Percentiles rank a stretch among this genome's conserved stretches.
Conservation (phyloP, 2,329 filamentous ascomycete species). For the Penicillium concentricum region DNA sequence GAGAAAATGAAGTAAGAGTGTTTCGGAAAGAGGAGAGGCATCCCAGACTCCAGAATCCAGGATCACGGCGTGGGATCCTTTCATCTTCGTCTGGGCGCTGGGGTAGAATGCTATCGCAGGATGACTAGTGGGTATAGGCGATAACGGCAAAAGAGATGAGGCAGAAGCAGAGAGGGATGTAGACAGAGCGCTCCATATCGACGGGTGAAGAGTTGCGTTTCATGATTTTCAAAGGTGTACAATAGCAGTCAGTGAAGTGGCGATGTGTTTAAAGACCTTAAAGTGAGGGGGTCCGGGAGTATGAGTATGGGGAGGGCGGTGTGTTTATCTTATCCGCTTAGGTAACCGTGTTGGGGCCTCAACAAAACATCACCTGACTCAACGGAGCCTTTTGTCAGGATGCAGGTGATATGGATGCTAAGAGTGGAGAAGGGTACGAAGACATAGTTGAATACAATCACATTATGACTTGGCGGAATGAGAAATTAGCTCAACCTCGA, state of each 20-base stretch:
- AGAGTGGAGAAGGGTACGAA: not conserved
- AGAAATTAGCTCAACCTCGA: not conserved
- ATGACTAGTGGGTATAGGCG: slow-evolving; percentile 32
- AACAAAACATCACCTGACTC: slow-evolving; percentile 13
- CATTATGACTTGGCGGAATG: not conserved
- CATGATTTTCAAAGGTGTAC: slow-evolving; percentile 1
- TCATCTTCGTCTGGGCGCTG: not conserved
- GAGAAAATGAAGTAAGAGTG: not conserved
- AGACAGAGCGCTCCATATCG: slow-evolving; percentile 37
- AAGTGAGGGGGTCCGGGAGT: slow-evolving; percentile 2
- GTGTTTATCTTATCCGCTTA: slow-evolving; percentile 5
- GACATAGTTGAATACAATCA: not conserved
- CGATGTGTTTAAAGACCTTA: not conserved
- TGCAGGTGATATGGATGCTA: slow-evolving; percentile 19
- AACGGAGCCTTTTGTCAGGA: too few relatives aligned
- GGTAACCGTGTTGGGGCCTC: slow-evolving; percentile 11
- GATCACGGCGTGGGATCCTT: not conserved
- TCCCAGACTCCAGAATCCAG: not conserved
- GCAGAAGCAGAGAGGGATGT: slow-evolving; percentile 39
- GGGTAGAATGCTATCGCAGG: slow-evolving; percentile 1
- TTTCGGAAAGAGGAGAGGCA: not conserved
- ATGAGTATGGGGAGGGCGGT: slow-evolving; percentile 2
- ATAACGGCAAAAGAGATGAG: slow-evolving; percentile 40
- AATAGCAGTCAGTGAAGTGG: not conserved
- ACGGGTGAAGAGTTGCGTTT: slow-evolving; percentile 13